Evolutionary conservation across 78 protist genomes (phyloP), one percentile per base, ranked within the genome.

Genomic region (Bigelowiella natans): DNA sequence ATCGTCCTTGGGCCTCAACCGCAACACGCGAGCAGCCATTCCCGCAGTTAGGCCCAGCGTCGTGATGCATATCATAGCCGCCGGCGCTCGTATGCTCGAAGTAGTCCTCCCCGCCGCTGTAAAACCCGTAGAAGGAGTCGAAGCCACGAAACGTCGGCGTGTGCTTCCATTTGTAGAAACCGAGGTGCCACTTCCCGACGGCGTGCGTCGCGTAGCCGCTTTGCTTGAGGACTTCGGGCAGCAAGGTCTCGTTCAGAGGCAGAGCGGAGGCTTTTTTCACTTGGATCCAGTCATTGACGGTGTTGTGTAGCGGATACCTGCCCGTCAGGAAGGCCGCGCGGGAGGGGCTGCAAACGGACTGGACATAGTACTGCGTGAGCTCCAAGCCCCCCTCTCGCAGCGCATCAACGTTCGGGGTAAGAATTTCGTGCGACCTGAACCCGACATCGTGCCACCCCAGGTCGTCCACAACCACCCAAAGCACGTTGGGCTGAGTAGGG

Each of bases 151-250:
- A 2, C 39, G 89, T 88, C 11, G 89, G 89, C 2, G 89, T 88
- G 83, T 88, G 38, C 11, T 37, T 18, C 89, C 89, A 88, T 88
- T 88, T 88, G 73, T 2, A 2, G 11, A 29, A 7, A 29, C 89
- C 89, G 83, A 88, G 73, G 73, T 88, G 89, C 89, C 89, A 88
- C 26, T 88, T 88, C 39, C 89, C 89, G 7, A 88, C 89, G 18
- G 73, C 73, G 89, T 37, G 89, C 11, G 89, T 88, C 11, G 7
- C 7, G n/a, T 88, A 88, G 3, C 89, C 89, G n/a, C n/a, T n/a
- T n/a, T n/a, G n/a, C n/a, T n/a, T n/a, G n/a, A 85, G 26, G n/a
- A 29, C 26, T 28, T 85, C 36, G n/a, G 88, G 29, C 36, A 85
- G 18, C 26, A 26, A 29, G 82, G 36, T 31, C 88, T 85, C 88